phyloP scores from a whole-genome alignment of 257 asterid genomes.

The Voacanga thouarsii region DNA sequence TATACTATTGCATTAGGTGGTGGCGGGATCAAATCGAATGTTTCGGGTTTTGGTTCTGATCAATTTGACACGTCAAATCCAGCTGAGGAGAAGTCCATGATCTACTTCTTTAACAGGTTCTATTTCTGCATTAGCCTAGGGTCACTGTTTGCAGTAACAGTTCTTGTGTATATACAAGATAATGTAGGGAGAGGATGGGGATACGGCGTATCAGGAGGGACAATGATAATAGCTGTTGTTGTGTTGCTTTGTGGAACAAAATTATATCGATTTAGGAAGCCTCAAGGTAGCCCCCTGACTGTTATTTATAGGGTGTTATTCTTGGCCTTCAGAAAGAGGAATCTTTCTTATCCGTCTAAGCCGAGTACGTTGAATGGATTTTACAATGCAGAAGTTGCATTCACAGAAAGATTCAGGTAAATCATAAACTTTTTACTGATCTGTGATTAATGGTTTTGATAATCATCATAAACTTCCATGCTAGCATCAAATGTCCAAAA shows the following conservation, averaged over 20 bases:
- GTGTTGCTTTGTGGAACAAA: conserved; percentile 50
- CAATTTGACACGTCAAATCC: conserved; percentile 70
- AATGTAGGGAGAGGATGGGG: conserved; percentile 86
- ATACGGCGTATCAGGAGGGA: conserved; percentile 76
- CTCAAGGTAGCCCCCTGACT: conserved; percentile 81
- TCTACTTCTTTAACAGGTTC: conserved; percentile 76
- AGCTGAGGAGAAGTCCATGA: conserved; percentile 61
- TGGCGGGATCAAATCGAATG: conserved; percentile 86
- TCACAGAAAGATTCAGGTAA: conserved; percentile 56
- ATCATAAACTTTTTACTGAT: background rate
- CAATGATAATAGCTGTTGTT: conserved; percentile 58
- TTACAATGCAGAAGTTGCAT: conserved; percentile 45
- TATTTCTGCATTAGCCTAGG: conserved; percentile 82
- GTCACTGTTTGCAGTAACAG: conserved; percentile 72
- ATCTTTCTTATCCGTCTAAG: conserved; percentile 41
- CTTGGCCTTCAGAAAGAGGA: conserved; percentile 62
- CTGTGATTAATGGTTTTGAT: background rate
- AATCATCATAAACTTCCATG: background rate
- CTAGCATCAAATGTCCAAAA: background rate
- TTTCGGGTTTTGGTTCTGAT: conserved; percentile 87
- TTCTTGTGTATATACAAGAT: conserved; percentile 77
- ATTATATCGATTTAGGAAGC: conserved; percentile 55
- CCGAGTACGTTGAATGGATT: conserved; percentile 50
- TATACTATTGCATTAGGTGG: conserved; percentile 81
- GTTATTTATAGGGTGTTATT: conserved; percentile 58